Conservation (phyloP, 495 filamentous ascomycete genomes). For the Penicillium ochrochloron region DNA sequence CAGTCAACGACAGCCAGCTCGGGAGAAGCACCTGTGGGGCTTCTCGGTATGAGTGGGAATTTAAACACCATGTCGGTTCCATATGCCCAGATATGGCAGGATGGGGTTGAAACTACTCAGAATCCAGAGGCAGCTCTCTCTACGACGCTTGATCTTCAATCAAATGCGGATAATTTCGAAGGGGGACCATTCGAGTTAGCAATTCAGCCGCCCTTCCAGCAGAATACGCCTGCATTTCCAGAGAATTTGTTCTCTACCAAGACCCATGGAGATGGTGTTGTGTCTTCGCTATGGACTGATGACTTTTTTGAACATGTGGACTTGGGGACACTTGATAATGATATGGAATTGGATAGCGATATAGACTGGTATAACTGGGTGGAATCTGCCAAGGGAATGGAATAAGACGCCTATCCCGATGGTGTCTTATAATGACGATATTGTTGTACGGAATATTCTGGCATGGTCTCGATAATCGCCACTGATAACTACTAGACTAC, state of each 20-base stretch:
- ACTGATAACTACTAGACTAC: not conserved
- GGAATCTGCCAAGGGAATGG: constrained; percentile 46
- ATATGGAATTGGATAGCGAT: constrained; percentile 46
- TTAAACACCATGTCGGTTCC: not conserved
- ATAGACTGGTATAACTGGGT: constrained; percentile 58
- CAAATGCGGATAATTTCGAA: not conserved
- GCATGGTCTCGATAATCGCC: not conserved
- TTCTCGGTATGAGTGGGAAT: not conserved
- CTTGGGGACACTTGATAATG: constrained; percentile 33
- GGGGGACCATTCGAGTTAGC: not conserved
- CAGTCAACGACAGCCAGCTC: not conserved
- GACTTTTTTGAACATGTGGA: constrained; percentile 24
- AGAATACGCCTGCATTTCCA: not conserved
- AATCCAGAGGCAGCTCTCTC: not conserved
- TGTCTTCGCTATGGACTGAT: constrained; percentile 40
- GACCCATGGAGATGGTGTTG: constrained; percentile 15
- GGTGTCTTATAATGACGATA: not conserved
- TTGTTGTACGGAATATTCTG: not conserved
- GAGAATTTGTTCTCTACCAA: not conserved
- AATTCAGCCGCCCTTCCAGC: not conserved
- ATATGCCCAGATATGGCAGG: not conserved
- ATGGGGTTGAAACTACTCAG: not conserved
- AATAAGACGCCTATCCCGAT: not conserved
- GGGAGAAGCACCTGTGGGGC: not conserved
- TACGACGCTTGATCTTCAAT: not conserved